A percentile compares a stretch with the other conserved stretches of the same genome.
These are phyloP conservation scores for Saccharomycopsis javanensis DNA, from an alignment of 805 yeast genomes.

Conservation along the genomic window DNA sequence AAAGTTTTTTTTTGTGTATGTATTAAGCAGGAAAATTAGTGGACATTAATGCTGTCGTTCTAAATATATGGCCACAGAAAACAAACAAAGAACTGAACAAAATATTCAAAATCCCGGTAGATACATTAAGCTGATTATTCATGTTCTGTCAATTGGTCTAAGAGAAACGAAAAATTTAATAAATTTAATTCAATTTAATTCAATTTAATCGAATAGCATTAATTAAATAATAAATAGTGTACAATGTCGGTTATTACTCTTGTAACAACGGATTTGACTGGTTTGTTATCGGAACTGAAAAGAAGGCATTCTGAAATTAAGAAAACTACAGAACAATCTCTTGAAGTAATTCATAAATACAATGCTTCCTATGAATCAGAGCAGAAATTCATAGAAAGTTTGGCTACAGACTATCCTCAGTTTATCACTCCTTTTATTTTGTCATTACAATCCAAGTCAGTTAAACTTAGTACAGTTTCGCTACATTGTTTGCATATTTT, in stretches of 20 bases:
- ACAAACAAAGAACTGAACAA: no score
- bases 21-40: no score
- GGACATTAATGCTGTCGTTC: no score
- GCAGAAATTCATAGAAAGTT: constrained; percentile 24
- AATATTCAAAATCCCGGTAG: no score
- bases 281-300: constrained; percentile 58
- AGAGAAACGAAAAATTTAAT: no score
- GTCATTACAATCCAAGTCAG: constrained; percentile 66
- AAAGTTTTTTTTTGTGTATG: no score
- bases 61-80: no score
- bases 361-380: constrained; percentile 25
- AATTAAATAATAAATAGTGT: no score
- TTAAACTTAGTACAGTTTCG: constrained; percentile 62
- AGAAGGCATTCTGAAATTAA: constrained; percentile 63
- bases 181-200: not conserved
- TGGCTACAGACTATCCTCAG: constrained; percentile 36
- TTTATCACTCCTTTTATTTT: constrained; percentile 60
- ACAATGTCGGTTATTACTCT: constrained; percentile 38
- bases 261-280: constrained; percentile 48
- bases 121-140: no score
- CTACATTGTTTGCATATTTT: constrained; percentile 62
- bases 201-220: not conserved
- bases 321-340: constrained; percentile 42
- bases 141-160: no score
- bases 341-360: constrained; percentile 34